Conservation (phyloP, 257 asterid species). For the Fraxinus pennsylvanica region DNA sequence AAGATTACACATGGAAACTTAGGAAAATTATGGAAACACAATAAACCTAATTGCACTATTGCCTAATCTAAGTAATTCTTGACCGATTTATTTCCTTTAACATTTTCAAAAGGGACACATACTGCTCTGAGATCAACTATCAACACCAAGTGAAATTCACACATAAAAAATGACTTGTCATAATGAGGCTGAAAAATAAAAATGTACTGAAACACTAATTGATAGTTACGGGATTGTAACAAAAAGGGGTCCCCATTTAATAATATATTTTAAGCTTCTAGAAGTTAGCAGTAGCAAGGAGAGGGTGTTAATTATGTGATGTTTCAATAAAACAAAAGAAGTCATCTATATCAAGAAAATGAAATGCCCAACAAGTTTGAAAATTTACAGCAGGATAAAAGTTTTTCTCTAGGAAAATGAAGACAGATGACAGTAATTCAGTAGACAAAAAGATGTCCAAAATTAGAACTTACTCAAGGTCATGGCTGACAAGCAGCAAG, state of each 20-base stretch:
- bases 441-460: conserved; percentile 17
- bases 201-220: not conserved
- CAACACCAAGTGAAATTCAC: not conserved
- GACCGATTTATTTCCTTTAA: no score
- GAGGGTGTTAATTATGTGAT: not conserved
- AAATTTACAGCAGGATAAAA: not conserved
- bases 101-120: not conserved
- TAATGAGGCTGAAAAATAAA: not conserved
- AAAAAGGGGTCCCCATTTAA: not conserved
- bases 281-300: not conserved
- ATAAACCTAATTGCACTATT: no score
- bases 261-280: not conserved
- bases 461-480: conserved; percentile 65
- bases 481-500: conserved; percentile 92
- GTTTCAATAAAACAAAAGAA: not conserved
- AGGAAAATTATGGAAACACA: no score
- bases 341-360: conserved; percentile 17
- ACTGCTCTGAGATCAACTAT: not conserved
- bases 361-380: not conserved
- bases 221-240: not conserved
- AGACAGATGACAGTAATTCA: conserved; percentile 11
- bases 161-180: not conserved
- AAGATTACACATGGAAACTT: no score
- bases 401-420: conserved; percentile 10
- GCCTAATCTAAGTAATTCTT: no score